Evolutionary conservation across 1,284 basidiomycete species (phyloP).

Genomic region (Microstroma glucosiphilum): DNA sequence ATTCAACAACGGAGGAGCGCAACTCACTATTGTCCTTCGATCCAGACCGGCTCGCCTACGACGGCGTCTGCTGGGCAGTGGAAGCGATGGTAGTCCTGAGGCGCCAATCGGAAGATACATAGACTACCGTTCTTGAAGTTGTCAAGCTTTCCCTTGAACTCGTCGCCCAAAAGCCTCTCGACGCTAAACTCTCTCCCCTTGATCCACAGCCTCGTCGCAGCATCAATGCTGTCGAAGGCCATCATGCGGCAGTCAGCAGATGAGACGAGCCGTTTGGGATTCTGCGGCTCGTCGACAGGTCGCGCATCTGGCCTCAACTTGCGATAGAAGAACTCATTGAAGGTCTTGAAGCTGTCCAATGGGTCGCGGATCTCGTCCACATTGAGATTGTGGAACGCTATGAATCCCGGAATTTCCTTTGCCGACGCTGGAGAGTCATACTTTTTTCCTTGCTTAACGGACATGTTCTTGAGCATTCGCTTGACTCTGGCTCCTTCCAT

Average conservation of each 20-base stretch:
- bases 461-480: conserved; percentile 77
- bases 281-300: conserved; percentile 66
- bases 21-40: conserved; percentile 48
- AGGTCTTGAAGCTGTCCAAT: conserved; percentile 73
- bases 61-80: conserved; percentile 82
- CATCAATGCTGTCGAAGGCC: conserved; percentile 75
- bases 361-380: conserved; percentile 76
- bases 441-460: conserved; percentile 89
- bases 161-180: conserved; percentile 67
- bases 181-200: conserved; percentile 91
- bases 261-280: conserved; percentile 72
- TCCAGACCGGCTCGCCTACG: conserved; percentile 55
- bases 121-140: conserved; percentile 59
- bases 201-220: conserved; percentile 89
- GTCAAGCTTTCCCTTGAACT: conserved; percentile 65
- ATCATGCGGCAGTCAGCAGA: conserved; percentile 91
- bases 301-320: conserved; percentile 78
- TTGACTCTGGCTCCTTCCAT: conserved; percentile 84
- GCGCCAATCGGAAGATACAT: conserved; percentile 63
- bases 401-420: conserved; percentile 76
- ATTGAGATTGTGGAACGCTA: conserved; percentile 82
- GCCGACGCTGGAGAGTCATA: conserved; percentile 80
- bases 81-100: conserved; percentile 89
- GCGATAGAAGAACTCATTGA: conserved; percentile 86
- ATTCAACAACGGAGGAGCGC: not conserved